phyloP scores from a whole-genome alignment of 2,329 filamentous ascomycete genomes.

The Capronia epimyces region DNA sequence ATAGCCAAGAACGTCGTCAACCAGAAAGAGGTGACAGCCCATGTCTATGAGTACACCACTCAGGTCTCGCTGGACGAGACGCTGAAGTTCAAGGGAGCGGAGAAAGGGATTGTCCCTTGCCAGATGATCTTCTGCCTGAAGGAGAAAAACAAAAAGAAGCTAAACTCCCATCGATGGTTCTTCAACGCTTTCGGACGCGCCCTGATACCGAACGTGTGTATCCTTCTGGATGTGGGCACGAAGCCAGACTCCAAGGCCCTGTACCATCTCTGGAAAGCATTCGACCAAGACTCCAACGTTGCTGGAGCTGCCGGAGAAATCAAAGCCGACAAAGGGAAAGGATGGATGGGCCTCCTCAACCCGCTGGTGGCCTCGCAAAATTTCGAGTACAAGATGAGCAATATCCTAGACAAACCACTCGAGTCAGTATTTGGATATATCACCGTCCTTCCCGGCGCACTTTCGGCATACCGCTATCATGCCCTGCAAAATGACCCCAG shows the following conservation, averaged over 20 bases:
- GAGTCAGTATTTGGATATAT: slow-evolving; percentile 98
- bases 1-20: slow-evolving; percentile 99
- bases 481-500: slow-evolving; percentile 95
- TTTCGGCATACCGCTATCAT: slow-evolving; percentile 93
- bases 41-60: slow-evolving; percentile 98
- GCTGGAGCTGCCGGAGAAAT: slow-evolving; percentile 97
- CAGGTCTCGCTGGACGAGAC: slow-evolving; percentile 94
- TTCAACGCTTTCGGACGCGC: slow-evolving; percentile 96
- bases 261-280: slow-evolving; percentile 99
- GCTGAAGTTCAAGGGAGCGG: slow-evolving; percentile 96
- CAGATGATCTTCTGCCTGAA: slow-evolving; percentile 99
- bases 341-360: slow-evolving; percentile 77
- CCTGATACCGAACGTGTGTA: slow-evolving; percentile 92
- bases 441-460: slow-evolving; percentile 87
- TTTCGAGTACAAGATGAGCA: slow-evolving; percentile 99
- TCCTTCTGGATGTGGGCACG: slow-evolving; percentile 92
- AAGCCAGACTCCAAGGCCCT: slow-evolving; percentile 81
- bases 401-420: slow-evolving; percentile 94
- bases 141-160: slow-evolving; percentile 94
- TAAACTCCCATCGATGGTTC: slow-evolving; percentile 98
- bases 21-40: slow-evolving; percentile 86
- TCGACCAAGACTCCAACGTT: slow-evolving; percentile 95
- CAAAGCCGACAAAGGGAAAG: slow-evolving; percentile 89
- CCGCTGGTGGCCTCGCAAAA: slow-evolving; percentile 95
- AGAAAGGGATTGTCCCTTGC: slow-evolving; percentile 96